Evolutionary conservation across 1,284 basidiomycete species (phyloP), one percentile per base, ranked within the genome.

Genomic region (Cryptococcus floricola): DNA sequence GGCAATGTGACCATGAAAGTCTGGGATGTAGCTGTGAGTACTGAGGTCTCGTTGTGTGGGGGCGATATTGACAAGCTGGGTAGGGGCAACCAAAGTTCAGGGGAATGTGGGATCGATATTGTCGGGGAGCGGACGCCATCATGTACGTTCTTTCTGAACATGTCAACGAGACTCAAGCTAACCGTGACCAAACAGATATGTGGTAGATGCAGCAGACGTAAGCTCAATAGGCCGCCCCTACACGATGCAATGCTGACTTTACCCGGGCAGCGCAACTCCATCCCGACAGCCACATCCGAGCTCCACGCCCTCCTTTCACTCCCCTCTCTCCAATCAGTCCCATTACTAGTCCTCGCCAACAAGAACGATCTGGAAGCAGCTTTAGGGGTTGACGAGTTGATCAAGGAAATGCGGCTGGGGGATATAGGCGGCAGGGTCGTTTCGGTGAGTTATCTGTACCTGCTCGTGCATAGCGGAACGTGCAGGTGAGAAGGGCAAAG

Each of bases 1-100:
- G 91, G 91, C 4, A 94, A 92, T 62, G 86, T 94, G 1, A 91
- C 88, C 0, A 81, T 97, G 75, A 94, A 92, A 76, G 85, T 97
- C 48, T 97, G 93, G 93, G 93, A 96, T 74, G 89, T 96, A 60
- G 92, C 91, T 66, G 74, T 74, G 63, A 70, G 69, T 70, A 0
- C n/a, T 23, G 25, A 18, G 27, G 25, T 18, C 12, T 46, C 19
- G n/a, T 6, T 8, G 14, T n/a, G 18, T 8, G 37, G 9, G 23
- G 31, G 43, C 27, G 9, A 9, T 13, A 13, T 10, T 46, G 25
- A 46, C 25, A 25, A 9, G 23, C 28, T 41, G 8, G 48, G 16
- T 53, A 73, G 66, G 93, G 93, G 16, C 94, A 97, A 79, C 89
- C 94, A 2, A 88, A 92, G 69, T 98, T 97, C 70, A 85, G 94